A percentile compares a stretch with the other conserved stretches of the same genome.
Conservation (phyloP, 306 rosid species). For the Dryas alaskensis region DNA sequence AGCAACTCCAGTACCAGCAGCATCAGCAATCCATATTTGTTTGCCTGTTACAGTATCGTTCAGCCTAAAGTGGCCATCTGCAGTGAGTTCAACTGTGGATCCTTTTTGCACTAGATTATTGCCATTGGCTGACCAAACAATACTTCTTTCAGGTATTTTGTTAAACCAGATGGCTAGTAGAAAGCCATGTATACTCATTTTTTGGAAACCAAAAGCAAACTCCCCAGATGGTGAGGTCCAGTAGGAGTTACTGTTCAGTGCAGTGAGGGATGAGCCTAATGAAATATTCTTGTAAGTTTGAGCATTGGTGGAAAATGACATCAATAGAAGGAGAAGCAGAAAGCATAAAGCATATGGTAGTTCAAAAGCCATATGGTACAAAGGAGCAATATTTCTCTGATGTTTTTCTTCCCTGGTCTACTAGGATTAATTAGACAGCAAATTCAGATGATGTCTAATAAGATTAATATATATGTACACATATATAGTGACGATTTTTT, state of each 20-base stretch:
- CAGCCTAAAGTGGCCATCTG: conserved; percentile 30
- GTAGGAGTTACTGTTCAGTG: neutral
- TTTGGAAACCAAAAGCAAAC: conserved; percentile 44
- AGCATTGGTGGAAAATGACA: conserved; percentile 12
- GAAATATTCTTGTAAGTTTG: conserved; percentile 26
- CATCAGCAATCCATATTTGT: conserved; percentile 16
- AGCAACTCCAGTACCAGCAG: conserved; percentile 7
- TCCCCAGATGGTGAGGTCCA: conserved; percentile 39
- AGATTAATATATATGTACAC: too few species aligned
- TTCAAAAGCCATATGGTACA: neutral
- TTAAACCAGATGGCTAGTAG: conserved; percentile 39
- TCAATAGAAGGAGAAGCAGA: conserved; percentile 16
- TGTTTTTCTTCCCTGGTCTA: too few species aligned
- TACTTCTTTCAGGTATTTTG: conserved; percentile 30
- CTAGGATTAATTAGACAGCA: too few species aligned
- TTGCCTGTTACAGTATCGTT: conserved; percentile 21
- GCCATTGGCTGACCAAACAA: conserved; percentile 46
- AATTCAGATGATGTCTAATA: too few species aligned
- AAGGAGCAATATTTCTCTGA: too few species aligned
- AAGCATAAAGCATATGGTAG: neutral
- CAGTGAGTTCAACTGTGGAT: conserved; percentile 35
- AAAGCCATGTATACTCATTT: conserved; percentile 22
- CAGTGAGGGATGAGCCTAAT: conserved; percentile 29
- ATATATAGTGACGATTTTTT: too few species aligned
- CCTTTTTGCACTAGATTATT: conserved; percentile 19